Evolutionary conservation across 148 eudicot genomes (phyloP), one percentile per base, ranked within the genome.

Genomic region (Fagopyrum homotropicum): DNA sequence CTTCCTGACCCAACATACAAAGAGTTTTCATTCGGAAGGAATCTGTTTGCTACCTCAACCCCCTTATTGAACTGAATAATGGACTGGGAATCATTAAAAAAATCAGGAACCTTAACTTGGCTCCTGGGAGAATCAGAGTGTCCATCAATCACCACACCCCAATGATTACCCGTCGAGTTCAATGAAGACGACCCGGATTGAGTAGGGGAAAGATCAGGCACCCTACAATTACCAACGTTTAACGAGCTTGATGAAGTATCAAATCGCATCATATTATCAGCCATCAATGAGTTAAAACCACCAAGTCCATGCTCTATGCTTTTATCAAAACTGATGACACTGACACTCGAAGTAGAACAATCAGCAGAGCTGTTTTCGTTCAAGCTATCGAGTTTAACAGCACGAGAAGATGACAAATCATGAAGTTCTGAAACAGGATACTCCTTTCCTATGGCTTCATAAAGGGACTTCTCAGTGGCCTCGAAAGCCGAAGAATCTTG

Each of bases 401-500:
- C 30, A 7, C 76, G 63, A 29, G 68, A 8, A 47, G 75, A 15
- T 7, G 43, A 22, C 59, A 7, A 71, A 68, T 50, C 22, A 46
- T 69, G 63, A 64, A 69, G 63, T 19, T 76, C 22, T 29, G 80
- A 45, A 60, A 79, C 80, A 57, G 89, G 85, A 74, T 88, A 82
- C 55, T 77, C 73, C 77, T 84, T 77, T 69, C 85, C 90, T 26
- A 90, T 80, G 71, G 76, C 95, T 75, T 90, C 95, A 60, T 81
- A 88, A 52, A 90, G 84, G 19, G 92, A 85, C 79, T 82, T 88
- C 76, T 90, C 95, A 0, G 91, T 82, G 19, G 92, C 95, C 81
- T 82, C 86, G 73, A 90, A 83, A 77, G 89, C 90, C 30, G 87
- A 85, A 73, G 95, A 81, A 73, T 81, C 85, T 45, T 88, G 89